These are phyloP conservation scores for Zelonia costaricensis DNA, from an alignment of 208 protist genomes.

Conservation along the genomic window DNA sequence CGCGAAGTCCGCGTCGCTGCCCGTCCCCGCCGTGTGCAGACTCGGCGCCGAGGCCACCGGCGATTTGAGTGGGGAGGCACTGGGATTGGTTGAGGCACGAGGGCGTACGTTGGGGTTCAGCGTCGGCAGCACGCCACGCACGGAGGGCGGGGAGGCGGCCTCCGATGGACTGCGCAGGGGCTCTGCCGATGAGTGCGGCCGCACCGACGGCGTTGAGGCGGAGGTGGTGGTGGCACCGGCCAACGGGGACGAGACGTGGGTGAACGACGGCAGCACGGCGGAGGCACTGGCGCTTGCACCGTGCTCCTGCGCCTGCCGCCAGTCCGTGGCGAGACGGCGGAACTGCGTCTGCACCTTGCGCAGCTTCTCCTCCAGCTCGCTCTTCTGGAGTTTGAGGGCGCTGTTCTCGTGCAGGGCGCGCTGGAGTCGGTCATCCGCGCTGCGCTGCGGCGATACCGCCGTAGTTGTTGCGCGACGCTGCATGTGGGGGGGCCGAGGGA, in stretches of 20 bases:
- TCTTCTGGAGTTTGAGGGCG: constrained; percentile 55
- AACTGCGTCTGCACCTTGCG: constrained; percentile 75
- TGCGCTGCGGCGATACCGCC: constrained; percentile 11
- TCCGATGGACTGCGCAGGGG: not conserved
- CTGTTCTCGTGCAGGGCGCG: constrained; percentile 69
- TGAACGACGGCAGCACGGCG: not conserved
- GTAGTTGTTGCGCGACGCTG: constrained; percentile 16
- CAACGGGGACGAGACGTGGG: not conserved
- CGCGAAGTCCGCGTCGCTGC: constrained; percentile 25
- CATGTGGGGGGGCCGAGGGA: not conserved
- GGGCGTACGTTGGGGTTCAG: constrained; percentile 9
- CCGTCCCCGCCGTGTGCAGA: not conserved
- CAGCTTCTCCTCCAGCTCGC: constrained; percentile 66
- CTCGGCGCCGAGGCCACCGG: not conserved
- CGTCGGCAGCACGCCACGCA: constrained; percentile 8
- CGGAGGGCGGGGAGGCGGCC: not conserved
- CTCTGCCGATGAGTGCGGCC: constrained; percentile 5
- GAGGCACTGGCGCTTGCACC: not conserved
- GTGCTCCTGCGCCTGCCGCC: constrained; percentile 22
- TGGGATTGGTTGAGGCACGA: not conserved
- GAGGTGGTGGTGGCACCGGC: too few relatives aligned
- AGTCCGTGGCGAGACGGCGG: constrained; percentile 61
- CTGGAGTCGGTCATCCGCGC: constrained; percentile 70
- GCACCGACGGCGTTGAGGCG: not conserved
- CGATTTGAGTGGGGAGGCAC: constrained; percentile 3